Percentiles rank a stretch among this genome's conserved stretches.
These are phyloP conservation scores for Trichoderma semiorbis DNA, from an alignment of 2,329 filamentous ascomycete species.

Conservation along the genomic window DNA sequence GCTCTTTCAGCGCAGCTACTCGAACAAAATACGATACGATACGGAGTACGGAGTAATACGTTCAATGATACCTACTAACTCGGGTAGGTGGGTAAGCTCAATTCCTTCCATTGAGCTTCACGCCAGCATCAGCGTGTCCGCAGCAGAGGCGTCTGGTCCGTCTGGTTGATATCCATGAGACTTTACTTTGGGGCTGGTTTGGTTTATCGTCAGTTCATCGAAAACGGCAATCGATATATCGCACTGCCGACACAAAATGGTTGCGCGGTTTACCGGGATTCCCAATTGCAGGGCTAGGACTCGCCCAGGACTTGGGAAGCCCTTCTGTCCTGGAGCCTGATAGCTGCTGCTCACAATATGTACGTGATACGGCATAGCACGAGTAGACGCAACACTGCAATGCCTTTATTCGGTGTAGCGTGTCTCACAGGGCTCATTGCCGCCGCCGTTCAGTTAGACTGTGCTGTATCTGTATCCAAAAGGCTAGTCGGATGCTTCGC, in stretches of 20 bases:
- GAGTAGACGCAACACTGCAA: not conserved
- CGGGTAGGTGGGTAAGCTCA: not conserved
- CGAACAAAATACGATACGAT: not conserved
- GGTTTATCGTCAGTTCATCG: not conserved
- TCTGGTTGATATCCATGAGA: not conserved
- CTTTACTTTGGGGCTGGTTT: not conserved
- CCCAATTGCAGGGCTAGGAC: not conserved
- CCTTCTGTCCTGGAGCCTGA: not conserved
- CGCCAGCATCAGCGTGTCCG: not conserved
- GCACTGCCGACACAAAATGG: not conserved
- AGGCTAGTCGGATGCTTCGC: not conserved
- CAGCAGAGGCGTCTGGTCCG: not conserved
- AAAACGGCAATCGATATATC: not conserved
- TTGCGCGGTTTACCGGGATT: not conserved
- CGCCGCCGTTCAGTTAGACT: not conserved
- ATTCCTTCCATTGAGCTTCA: not conserved
- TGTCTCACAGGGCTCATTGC: not conserved
- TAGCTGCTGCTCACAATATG: not conserved
- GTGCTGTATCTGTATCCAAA: not conserved
- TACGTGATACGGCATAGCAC: not conserved
- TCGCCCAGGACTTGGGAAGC: not conserved
- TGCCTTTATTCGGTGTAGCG: conserved; percentile 5
- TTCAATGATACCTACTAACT: not conserved
- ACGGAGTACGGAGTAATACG: not conserved
- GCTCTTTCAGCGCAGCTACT: not conserved